Conservation (phyloP, 2,329 filamentous ascomycete species). For the Aspergillus brunneoviolaceus region DNA sequence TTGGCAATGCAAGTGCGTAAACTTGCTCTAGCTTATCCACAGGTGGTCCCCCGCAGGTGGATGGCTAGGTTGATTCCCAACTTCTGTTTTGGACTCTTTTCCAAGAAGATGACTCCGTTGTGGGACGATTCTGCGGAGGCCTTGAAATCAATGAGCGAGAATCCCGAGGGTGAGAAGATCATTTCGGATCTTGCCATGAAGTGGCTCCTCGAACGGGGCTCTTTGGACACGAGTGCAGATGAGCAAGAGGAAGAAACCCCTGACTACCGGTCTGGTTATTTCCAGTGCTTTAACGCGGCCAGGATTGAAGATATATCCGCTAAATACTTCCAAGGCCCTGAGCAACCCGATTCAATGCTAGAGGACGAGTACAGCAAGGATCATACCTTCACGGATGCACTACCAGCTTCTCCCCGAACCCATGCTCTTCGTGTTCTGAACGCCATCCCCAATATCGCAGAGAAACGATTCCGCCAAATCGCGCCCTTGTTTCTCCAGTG, state of each 20-base stretch:
- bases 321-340: constrained; percentile 54
- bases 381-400: constrained; percentile 46
- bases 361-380: constrained; percentile 62
- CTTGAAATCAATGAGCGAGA: constrained; percentile 71
- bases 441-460: constrained; percentile 71
- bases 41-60: constrained; percentile 61
- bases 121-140: constrained; percentile 82
- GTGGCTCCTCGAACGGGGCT: constrained; percentile 62
- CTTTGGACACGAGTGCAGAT: constrained; percentile 24
- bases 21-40: constrained; percentile 64
- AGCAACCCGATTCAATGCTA: constrained; percentile 59
- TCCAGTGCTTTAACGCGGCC: constrained; percentile 77
- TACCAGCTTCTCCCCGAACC: constrained; percentile 58
- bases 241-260: constrained; percentile 25
- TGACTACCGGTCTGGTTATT: constrained; percentile 51
- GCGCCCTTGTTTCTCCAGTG: constrained; percentile 85
- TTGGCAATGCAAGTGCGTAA: constrained; percentile 85
- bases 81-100: constrained; percentile 87
- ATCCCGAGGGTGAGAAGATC: constrained; percentile 68
- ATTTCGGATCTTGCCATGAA: constrained; percentile 71
- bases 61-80: constrained; percentile 70
- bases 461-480: constrained; percentile 79
- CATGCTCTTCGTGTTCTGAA: constrained; percentile 79
- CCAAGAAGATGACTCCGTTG: constrained; percentile 76
- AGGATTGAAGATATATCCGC: constrained; percentile 56